Evolutionary conservation across 148 eudicot genomes (phyloP).

Genomic region (Persicaria maculosa): DNA sequence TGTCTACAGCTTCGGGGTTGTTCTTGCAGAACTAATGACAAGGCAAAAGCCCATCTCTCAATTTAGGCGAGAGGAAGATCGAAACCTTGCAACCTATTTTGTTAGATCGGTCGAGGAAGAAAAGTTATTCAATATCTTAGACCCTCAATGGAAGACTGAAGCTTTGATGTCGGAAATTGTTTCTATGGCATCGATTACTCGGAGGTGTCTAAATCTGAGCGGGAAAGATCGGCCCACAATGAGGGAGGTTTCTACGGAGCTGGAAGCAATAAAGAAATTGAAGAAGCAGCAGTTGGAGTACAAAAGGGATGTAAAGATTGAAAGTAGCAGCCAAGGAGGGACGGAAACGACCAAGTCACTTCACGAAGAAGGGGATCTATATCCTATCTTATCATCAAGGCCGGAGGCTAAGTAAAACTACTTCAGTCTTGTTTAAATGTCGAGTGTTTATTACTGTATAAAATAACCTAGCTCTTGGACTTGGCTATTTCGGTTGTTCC

Average conservation of each 20-base stretch:
- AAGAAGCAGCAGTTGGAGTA: background rate
- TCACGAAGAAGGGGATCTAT: background rate
- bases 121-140: background rate
- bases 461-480: too few species aligned
- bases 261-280: background rate
- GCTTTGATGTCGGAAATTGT: background rate
- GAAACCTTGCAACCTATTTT: slow-evolving; percentile 2
- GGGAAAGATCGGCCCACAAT: slow-evolving; percentile 9
- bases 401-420: too few species aligned
- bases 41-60: background rate
- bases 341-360: background rate
- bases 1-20: slow-evolving; percentile 11
- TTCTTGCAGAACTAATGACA: slow-evolving; percentile 9
- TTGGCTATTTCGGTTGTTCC: too few species aligned
- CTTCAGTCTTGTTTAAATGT: too few species aligned
- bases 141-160: slow-evolving; percentile 1
- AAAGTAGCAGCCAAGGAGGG: background rate
- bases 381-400: background rate
- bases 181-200: background rate
- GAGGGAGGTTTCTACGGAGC: slow-evolving; percentile 8
- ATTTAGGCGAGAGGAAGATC: background rate
- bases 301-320: background rate
- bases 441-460: too few species aligned
- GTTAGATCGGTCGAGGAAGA: background rate
- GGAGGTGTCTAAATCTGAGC: background rate